Percentiles rank a stretch among this genome's conserved stretches.
Evolutionary conservation across 257 asterid species (phyloP).

Genomic region (Gynochthodes officinalis): DNA sequence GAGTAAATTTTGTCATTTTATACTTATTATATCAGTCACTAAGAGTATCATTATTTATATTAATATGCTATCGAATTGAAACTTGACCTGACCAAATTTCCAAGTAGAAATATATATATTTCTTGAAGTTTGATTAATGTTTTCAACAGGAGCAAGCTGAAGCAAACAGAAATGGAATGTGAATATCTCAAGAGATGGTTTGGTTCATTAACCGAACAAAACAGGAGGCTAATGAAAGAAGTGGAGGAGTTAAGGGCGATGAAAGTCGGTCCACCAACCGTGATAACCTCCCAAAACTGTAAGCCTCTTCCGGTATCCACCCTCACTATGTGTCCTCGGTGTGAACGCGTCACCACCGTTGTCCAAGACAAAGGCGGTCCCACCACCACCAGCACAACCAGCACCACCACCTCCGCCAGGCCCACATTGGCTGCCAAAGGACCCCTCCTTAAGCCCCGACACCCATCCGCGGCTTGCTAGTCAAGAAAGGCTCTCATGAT

Average conservation of each 20-base stretch:
- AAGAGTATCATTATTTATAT: no score
- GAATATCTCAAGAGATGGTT: constrained; percentile 71
- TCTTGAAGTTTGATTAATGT: not conserved
- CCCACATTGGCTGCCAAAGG: constrained; percentile 25
- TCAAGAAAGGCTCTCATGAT: constrained; percentile 10
- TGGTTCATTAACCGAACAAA: constrained; percentile 62
- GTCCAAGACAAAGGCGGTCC: constrained; percentile 11
- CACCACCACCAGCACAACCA: not conserved
- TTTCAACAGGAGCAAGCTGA: constrained; percentile 62
- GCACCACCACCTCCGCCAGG: constrained; percentile 12
- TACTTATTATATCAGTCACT: no score
- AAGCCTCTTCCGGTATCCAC: constrained; percentile 46
- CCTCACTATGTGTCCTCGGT: constrained; percentile 77
- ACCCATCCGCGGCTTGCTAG: constrained; percentile 40
- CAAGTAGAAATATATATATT: not conserved
- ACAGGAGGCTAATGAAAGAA: constrained; percentile 54
- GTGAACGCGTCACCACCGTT: constrained; percentile 52
- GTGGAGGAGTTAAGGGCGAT: constrained; percentile 59
- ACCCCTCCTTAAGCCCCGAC: constrained; percentile 27
- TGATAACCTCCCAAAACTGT: constrained; percentile 28
- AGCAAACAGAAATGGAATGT: constrained; percentile 81
- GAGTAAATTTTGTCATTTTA: no score
- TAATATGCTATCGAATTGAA: no score
- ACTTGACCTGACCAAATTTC: no score
- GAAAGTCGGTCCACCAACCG: constrained; percentile 36